Conservation (phyloP, 1,139 yeast species). For the Suhomyces yuchorum region DNA sequence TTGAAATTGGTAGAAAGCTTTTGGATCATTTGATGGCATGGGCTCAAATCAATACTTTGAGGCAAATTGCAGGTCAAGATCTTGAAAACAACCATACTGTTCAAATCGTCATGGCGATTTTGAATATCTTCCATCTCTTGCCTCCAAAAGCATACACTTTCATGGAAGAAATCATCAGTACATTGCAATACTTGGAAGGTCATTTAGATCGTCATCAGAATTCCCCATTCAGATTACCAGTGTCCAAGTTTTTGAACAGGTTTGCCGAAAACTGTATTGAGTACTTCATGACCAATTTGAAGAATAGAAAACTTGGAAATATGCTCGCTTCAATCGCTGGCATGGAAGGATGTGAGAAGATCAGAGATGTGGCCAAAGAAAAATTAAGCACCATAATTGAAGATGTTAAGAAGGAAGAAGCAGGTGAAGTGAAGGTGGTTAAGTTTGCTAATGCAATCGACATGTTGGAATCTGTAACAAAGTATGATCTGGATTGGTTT, state of each 20-base stretch:
- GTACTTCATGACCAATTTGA: slow-evolving; percentile 68
- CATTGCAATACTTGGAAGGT: slow-evolving; percentile 77
- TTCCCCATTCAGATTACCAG: slow-evolving; percentile 91
- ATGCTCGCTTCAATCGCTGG: slow-evolving; percentile 66
- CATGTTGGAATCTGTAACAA: slow-evolving; percentile 55
- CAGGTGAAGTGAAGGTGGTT: slow-evolving; percentile 56
- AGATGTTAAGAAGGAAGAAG: slow-evolving; percentile 47
- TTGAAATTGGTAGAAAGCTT: slow-evolving; percentile 91
- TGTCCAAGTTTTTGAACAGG: slow-evolving; percentile 82
- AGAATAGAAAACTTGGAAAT: slow-evolving; percentile 67
- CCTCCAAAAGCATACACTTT: slow-evolving; percentile 93
- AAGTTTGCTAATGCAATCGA: slow-evolving; percentile 75
- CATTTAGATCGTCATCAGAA: slow-evolving; percentile 80
- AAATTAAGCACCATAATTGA: slow-evolving; percentile 46
- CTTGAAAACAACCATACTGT: slow-evolving; percentile 79
- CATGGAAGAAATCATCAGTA: slow-evolving; percentile 80
- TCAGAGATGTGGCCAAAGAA: slow-evolving; percentile 56
- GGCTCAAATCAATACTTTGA: slow-evolving; percentile 84
- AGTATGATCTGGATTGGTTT: slow-evolving; percentile 65
- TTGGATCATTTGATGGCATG: slow-evolving; percentile 94
- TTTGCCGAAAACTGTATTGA: slow-evolving; percentile 76
- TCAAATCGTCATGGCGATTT: slow-evolving; percentile 84
- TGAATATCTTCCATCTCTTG: slow-evolving; percentile 86
- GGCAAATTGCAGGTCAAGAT: slow-evolving; percentile 71
- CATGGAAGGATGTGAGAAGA: slow-evolving; percentile 57